Evolutionary conservation across 2,329 filamentous ascomycete species (phyloP).

Genomic region (Penicillium digitatum): DNA sequence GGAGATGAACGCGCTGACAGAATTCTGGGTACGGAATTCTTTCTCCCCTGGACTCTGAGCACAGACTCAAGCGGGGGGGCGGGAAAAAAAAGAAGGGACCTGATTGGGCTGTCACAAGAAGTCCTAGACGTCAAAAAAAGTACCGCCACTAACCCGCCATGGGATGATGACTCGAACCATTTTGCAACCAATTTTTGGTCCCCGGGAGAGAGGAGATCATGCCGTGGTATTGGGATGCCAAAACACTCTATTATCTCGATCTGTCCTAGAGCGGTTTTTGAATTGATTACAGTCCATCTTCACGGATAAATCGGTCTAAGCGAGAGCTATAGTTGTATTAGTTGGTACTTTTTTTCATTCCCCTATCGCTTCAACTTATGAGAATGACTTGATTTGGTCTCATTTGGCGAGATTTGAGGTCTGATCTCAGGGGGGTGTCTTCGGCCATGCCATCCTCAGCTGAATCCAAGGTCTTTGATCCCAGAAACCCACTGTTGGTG

Average conservation of each 20-base stretch:
- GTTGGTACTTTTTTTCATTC: background rate
- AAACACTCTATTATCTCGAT: conserved; percentile 11
- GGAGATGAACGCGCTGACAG: conserved; percentile 24
- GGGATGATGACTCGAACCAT: conserved; percentile 14
- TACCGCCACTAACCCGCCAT: conserved; percentile 18
- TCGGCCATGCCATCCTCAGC: conserved; percentile 2
- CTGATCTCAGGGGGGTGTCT: conserved; percentile 21
- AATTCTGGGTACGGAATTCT: conserved; percentile 15
- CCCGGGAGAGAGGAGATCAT: conserved; percentile 9
- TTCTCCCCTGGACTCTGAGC: conserved; percentile 16
- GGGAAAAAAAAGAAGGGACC: no score
- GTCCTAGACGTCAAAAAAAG: conserved; percentile 14
- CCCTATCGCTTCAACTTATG: background rate
- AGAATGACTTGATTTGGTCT: background rate
- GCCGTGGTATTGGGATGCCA: conserved; percentile 3
- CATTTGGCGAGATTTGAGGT: conserved; percentile 15
- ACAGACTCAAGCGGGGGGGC: conserved; percentile 3
- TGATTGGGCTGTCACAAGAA: conserved; percentile 9
- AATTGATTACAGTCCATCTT: background rate
- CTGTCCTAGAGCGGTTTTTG: conserved; percentile 12
- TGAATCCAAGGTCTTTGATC: conserved; percentile 5
- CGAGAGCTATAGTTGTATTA: conserved; percentile 1
- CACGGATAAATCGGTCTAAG: background rate
- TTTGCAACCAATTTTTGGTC: conserved; percentile 8
- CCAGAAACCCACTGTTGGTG: background rate